These are phyloP conservation scores for Chamaenerion angustifolium DNA, from an alignment of 345 rosid species.

Conservation along the genomic window DNA sequence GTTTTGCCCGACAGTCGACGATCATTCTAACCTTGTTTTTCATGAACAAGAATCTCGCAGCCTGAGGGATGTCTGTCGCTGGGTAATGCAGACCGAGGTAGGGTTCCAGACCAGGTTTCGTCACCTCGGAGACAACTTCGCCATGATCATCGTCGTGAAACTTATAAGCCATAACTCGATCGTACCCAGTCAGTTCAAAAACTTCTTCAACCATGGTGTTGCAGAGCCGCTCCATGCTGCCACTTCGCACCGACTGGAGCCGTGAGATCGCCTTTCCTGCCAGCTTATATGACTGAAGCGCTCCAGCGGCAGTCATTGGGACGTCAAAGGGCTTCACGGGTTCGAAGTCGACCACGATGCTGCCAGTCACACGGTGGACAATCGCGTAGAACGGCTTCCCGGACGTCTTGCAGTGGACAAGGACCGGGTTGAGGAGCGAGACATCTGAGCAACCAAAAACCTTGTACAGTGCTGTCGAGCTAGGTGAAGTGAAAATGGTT, in stretches of 20 bases:
- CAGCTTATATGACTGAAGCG: slow-evolving; percentile 89
- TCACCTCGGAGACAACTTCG: slow-evolving; percentile 78
- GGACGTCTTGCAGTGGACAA: slow-evolving; percentile 89
- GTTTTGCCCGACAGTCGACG: slow-evolving; percentile 85
- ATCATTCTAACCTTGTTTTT: slow-evolving; percentile 95
- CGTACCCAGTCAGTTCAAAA: slow-evolving; percentile 91
- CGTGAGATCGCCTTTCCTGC: slow-evolving; percentile 91
- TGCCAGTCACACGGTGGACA: slow-evolving; percentile 75
- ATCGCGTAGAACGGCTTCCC: slow-evolving; percentile 94
- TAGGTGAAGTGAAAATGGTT: slow-evolving; percentile 71
- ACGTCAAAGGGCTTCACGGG: slow-evolving; percentile 95
- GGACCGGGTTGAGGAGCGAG: slow-evolving; percentile 77
- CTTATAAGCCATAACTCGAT: slow-evolving; percentile 88
- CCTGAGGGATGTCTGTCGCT: slow-evolving; percentile 95
- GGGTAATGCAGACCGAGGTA: slow-evolving; percentile 97
- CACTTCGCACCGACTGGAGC: slow-evolving; percentile 78
- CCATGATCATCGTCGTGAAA: slow-evolving; percentile 98
- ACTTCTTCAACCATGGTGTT: slow-evolving; percentile 92
- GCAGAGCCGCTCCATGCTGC: slow-evolving; percentile 81
- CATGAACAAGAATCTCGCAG: slow-evolving; percentile 85
- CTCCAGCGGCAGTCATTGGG: slow-evolving; percentile 97
- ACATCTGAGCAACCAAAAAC: slow-evolving; percentile 84
- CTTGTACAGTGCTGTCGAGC: slow-evolving; percentile 76
- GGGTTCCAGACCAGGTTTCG: slow-evolving; percentile 84
- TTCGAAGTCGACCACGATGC: slow-evolving; percentile 82